Percentiles rank a stretch among this genome's conserved stretches.
phyloP scores from a whole-genome alignment of 2,329 filamentous ascomycete species.

The Teratosphaeria destructans region DNA sequence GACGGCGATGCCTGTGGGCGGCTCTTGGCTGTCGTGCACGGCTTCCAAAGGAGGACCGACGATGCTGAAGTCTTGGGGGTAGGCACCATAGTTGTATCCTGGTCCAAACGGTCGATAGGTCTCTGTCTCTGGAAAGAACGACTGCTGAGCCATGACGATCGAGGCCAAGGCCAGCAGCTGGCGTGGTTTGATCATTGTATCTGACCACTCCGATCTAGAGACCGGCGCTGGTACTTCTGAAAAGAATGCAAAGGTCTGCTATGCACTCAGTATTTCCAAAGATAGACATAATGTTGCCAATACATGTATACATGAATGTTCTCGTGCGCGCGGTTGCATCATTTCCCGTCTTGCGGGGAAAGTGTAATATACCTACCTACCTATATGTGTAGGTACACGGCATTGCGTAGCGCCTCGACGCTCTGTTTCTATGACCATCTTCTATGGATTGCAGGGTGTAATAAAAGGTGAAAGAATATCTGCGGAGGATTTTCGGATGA shows the following conservation, averaged over 20 bases:
- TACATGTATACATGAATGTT: neutral
- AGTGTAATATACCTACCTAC: neutral
- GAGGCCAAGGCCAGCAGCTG: neutral
- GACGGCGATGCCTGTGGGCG: conserved; percentile 32
- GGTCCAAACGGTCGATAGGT: conserved; percentile 11
- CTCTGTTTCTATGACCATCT: neutral
- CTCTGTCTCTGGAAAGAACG: conserved; percentile 4
- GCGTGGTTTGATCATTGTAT: neutral
- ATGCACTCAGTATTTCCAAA: neutral
- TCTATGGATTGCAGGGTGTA: neutral
- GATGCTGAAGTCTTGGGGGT: conserved; percentile 27
- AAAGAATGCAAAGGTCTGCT: neutral
- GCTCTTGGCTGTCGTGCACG: conserved; percentile 28
- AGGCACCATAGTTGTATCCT: conserved; percentile 15
- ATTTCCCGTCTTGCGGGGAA: neutral
- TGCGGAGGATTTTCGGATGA: neutral
- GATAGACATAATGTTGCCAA: neutral
- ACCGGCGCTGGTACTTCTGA: neutral
- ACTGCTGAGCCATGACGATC: neutral
- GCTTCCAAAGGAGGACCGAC: conserved; percentile 28
- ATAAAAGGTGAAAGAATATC: neutral
- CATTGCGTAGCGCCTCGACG: neutral
- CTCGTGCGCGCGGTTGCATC: neutral
- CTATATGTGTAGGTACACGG: neutral
- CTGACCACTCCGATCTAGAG: neutral